Evolutionary conservation across 306 rosid genomes (phyloP).

Genomic region (Macrotyloma uniflorum): DNA sequence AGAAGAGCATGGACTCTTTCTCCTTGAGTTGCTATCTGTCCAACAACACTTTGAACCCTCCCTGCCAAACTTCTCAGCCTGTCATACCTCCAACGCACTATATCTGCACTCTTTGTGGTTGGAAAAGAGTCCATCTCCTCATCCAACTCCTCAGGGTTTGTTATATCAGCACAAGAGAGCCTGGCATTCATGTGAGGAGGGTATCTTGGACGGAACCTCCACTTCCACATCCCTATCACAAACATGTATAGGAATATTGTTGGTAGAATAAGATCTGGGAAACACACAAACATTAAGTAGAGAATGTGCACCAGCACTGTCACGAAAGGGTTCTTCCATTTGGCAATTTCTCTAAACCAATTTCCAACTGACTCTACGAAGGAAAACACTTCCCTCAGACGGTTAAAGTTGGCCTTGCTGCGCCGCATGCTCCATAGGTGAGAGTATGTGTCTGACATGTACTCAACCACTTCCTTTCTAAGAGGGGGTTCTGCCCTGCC

Average conservation of each 20-base stretch:
- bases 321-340: slow-evolving; percentile 73
- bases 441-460: slow-evolving; percentile 84
- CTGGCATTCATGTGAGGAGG: slow-evolving; percentile 92
- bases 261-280: slow-evolving; percentile 84
- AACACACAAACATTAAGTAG: slow-evolving; percentile 75
- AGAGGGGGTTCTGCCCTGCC: slow-evolving; percentile 89
- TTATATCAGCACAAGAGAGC: slow-evolving; percentile 69
- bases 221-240: slow-evolving; percentile 85
- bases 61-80: slow-evolving; percentile 84
- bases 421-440: slow-evolving; percentile 96
- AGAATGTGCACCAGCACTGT: slow-evolving; percentile 84
- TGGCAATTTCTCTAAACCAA: slow-evolving; percentile 83
- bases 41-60: slow-evolving; percentile 83
- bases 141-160: slow-evolving; percentile 74
- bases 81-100: slow-evolving; percentile 81
- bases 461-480: slow-evolving; percentile 75
- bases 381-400: slow-evolving; percentile 58
- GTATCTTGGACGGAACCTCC: slow-evolving; percentile 62
- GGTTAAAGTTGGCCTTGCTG: slow-evolving; percentile 92
- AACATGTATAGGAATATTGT: slow-evolving; percentile 89
- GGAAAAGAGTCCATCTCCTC: slow-evolving; percentile 92
- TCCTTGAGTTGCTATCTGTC: slow-evolving; percentile 89
- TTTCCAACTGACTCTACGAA: slow-evolving; percentile 56
- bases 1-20: slow-evolving; percentile 81
- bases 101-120: slow-evolving; percentile 52